Evolutionary conservation across 1,284 basidiomycete genomes (phyloP).

Genomic region (Ceratobasidium sp.): DNA sequence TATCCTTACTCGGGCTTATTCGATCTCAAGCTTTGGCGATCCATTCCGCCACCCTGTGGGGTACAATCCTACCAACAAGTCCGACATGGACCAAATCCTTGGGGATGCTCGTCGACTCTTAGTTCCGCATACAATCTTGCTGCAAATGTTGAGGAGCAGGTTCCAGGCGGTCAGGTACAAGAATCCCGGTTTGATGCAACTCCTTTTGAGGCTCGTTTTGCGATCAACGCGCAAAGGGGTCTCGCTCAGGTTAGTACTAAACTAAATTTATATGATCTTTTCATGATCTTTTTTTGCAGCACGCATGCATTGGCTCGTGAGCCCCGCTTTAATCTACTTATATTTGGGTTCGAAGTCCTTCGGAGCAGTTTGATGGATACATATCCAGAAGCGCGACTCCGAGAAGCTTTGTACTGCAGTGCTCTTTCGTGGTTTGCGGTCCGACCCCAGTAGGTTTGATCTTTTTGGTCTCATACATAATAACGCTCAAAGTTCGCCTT

Average conservation of each 20-base stretch:
- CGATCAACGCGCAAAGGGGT: slow-evolving; percentile 67
- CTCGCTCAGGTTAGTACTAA: slow-evolving; percentile 67
- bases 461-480: background rate
- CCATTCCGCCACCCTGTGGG: slow-evolving; percentile 86
- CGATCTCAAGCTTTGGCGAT: slow-evolving; percentile 69
- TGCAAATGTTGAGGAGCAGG: slow-evolving; percentile 91
- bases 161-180: slow-evolving; percentile 93
- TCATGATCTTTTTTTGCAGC: slow-evolving; percentile 54
- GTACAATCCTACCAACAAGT: slow-evolving; percentile 90
- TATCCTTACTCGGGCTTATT: slow-evolving; percentile 13
- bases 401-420: slow-evolving; percentile 76
- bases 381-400: slow-evolving; percentile 77
- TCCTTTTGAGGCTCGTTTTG: slow-evolving; percentile 83
- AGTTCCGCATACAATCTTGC: slow-evolving; percentile 79
- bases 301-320: slow-evolving; percentile 92
- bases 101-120: slow-evolving; percentile 76
- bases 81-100: slow-evolving; percentile 75
- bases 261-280: slow-evolving; percentile 15
- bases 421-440: slow-evolving; percentile 94
- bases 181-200: slow-evolving; percentile 80
- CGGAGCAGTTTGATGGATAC: slow-evolving; percentile 87
- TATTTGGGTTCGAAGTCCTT: slow-evolving; percentile 92
- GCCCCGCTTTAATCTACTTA: slow-evolving; percentile 82
- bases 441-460: slow-evolving; percentile 73
- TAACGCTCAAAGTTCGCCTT: background rate